Base-by-base conservation (phyloP, 176 grass and related monocot genomes). In the Musa itinerans region DNA sequence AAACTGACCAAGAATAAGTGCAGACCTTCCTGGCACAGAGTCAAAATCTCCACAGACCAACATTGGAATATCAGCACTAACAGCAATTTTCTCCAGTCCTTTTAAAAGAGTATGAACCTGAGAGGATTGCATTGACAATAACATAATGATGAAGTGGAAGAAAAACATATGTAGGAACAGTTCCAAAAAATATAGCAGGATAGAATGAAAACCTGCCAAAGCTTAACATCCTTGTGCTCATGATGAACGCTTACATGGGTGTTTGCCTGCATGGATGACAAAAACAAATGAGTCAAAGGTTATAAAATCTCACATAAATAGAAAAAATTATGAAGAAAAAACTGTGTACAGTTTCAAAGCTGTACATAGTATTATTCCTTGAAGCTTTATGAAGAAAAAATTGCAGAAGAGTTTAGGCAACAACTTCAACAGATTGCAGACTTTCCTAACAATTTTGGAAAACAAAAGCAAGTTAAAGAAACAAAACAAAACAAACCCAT, bases 61-160 rank as follows among this genome's bases (percentile, higher is more conserved):
- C 96, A 99, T 99, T 49, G 96, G 96, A 95, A 99, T 99, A 76
- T 95, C 96, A n/a, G 96, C 96, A 86, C 96, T 99, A 29, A 89
- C 89, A 68, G 96, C 96, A 86, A 99, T 99, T 76, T 99, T 99
- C 85, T 99, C 96, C 79, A 99, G 79, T 72, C 96, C 96, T 87
- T 99, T 99, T 74, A 99, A 79, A n/a, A 99, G 92, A n/a, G 96
- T 99, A 72, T 99, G 89, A 79, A 99, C 96, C 96, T 99, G 81
- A 19, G 64, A 78, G 50, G 71, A 70, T 80, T 82, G 9, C 11
- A 55, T 17, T 53, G 25, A 74, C 52, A 56, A 54, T 29, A 57
- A 80, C 50, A 80, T 43, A 43, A 6, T 43, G 34, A 43, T 43
- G 34, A n/a, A 20, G 27, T 74, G 19, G 48, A 20, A 25, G n/a